Evolutionary conservation across 2,329 filamentous ascomycete genomes (phyloP).

Genomic region (Ophiocordyceps camponoti-floridani): DNA sequence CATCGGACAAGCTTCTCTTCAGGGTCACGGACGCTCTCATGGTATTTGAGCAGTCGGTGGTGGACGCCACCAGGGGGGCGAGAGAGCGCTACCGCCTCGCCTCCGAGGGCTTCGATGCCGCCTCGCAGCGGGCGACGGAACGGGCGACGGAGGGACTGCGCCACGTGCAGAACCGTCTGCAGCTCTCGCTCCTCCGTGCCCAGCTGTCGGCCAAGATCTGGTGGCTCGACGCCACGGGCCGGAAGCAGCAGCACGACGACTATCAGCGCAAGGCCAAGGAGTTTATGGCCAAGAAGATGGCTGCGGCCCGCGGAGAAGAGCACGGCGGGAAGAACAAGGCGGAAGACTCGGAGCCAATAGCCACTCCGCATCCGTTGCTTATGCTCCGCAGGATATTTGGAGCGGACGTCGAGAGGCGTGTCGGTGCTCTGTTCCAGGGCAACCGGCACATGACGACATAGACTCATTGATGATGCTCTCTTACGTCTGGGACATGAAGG

Average conservation of each 20-base stretch:
- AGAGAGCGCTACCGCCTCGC: conserved; percentile 5
- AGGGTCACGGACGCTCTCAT: conserved; percentile 6
- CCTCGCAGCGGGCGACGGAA: conserved; percentile 4
- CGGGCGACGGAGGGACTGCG: conserved; percentile 7
- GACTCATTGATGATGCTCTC: background rate
- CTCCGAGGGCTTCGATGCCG: conserved; percentile 5
- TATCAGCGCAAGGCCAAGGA: conserved; percentile 29
- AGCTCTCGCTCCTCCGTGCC: conserved; percentile 29
- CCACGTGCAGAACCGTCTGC: conserved; percentile 18
- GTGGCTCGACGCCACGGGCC: conserved; percentile 37
- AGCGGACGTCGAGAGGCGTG: too few relatives aligned
- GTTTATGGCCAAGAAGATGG: conserved; percentile 19
- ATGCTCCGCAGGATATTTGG: too few relatives aligned
- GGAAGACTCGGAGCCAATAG: conserved; percentile 10
- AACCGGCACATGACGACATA: background rate
- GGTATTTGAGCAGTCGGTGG: conserved; percentile 8
- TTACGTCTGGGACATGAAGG: background rate
- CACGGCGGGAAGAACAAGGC: conserved; percentile 8
- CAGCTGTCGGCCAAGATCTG: conserved; percentile 37
- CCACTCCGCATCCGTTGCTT: too few relatives aligned
- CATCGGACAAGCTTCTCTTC: conserved; percentile 11
- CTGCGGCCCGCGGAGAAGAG: conserved; percentile 12
- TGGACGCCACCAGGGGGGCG: conserved; percentile 5
- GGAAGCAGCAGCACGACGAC: conserved; percentile 23
- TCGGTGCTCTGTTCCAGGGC: background rate